Base-by-base conservation (phyloP, 495 filamentous ascomycete genomes). In the Podospora anserina region DNA sequence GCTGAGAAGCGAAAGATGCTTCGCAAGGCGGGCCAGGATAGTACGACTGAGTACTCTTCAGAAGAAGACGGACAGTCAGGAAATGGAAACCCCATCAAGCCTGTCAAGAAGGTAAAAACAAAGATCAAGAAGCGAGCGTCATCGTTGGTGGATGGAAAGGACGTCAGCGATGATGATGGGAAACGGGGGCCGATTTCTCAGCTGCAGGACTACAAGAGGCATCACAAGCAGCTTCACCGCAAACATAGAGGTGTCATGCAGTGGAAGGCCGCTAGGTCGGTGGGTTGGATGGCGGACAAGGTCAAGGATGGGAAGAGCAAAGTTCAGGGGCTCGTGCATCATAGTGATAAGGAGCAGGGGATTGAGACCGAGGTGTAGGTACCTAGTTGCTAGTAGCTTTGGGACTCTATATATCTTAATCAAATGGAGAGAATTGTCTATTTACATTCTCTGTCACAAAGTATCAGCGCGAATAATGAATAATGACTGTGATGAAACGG, bases 171-270 rank as follows among this genome's bases (percentile, higher is more conserved):
- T 0, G 78, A 79, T 32, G 77, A 82, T 56, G 78, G 79, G 13
- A 78, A 78, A 23, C 75, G 81, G 32, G 84, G 86, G 2, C 66
- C 76, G 2, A 34, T 78, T 5, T 77, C 75, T 18, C 80, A 84
- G 66, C 18, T 85, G 20, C 80, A 81, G 68, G 80, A 85, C 60
- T 86, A 88, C 74, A 83, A 83, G 70, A 79, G 83, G 71, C 85
- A 89, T 68, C 83, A 84, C 69, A 83, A 83, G 70, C 79, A 84
- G 59, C 81, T 89, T 69, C 86, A 88, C 72, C 77, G 89, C 61
- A 88, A 86, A 72, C 88, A 90, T 70, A 76, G 87, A 27, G 89
- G 88, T 1, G 68, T 90, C 64, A 90, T 90, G 88, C 89, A 90
- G 75, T 91, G 88, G 87, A 87, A 85, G 74, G 85, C 87, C 26